Conservation (phyloP, 2,329 filamentous ascomycete genomes). For the Aspergillus ruber region DNA sequence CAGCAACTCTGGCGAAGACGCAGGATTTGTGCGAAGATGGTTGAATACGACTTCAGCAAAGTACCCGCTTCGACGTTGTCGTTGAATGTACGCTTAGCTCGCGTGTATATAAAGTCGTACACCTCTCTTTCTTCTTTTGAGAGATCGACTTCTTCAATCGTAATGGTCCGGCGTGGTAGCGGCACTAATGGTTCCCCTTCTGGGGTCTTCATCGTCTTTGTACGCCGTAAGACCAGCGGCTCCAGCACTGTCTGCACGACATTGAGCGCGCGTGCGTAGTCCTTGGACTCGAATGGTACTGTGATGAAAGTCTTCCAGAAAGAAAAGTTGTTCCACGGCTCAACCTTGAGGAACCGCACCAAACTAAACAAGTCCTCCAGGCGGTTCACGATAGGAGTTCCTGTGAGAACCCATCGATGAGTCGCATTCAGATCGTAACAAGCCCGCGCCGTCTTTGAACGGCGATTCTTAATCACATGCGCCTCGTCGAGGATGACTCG, state of each 20-base stretch:
- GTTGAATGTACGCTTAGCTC: slow-evolving; percentile 76
- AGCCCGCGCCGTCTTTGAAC: slow-evolving; percentile 88
- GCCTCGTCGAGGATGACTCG: slow-evolving; percentile 92
- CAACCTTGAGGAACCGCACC: slow-evolving; percentile 84
- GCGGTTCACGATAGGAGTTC: slow-evolving; percentile 93
- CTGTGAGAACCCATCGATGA: slow-evolving; percentile 89
- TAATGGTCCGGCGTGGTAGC: slow-evolving; percentile 70
- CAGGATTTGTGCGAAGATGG: slow-evolving; percentile 93
- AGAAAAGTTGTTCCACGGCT: slow-evolving; percentile 97
- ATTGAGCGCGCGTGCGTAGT: slow-evolving; percentile 87
- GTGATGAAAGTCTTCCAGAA: slow-evolving; percentile 99
- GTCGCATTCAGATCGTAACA: slow-evolving; percentile 83
- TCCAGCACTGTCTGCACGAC: slow-evolving; percentile 96
- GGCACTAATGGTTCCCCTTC: slow-evolving; percentile 74
- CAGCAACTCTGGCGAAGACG: slow-evolving; percentile 90
- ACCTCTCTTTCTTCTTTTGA: slow-evolving; percentile 80
- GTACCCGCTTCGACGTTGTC: slow-evolving; percentile 87
- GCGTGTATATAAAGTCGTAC: slow-evolving; percentile 81
- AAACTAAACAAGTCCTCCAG: slow-evolving; percentile 92
- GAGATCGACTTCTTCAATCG: slow-evolving; percentile 82
- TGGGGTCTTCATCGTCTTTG: slow-evolving; percentile 97
- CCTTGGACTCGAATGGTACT: slow-evolving; percentile 89
- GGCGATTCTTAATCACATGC: slow-evolving; percentile 83
- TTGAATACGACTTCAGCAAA: slow-evolving; percentile 89
- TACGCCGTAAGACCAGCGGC: slow-evolving; percentile 87